Percentiles rank a stretch among this genome's conserved stretches.
Evolutionary conservation across 2,329 filamentous ascomycete genomes (phyloP).

Genomic region (Lasiodiplodia gonubiensis): DNA sequence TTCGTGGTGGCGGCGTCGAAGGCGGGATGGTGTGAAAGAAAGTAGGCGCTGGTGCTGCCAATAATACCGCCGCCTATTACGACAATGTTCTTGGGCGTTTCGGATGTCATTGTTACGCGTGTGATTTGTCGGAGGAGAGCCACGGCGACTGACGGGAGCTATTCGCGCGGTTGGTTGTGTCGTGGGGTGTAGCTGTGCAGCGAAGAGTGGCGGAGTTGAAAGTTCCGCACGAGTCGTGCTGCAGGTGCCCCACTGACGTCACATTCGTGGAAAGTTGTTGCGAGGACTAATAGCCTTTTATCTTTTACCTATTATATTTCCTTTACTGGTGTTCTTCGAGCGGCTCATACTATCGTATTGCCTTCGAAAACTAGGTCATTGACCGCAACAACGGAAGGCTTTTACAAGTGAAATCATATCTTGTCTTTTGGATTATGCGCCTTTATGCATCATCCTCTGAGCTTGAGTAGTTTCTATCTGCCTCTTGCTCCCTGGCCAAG

Average conservation of each 20-base stretch:
- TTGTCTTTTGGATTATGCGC: too few species aligned
- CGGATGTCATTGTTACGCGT: slow-evolving; percentile 17
- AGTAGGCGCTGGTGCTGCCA: slow-evolving; percentile 90
- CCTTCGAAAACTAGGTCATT: too few species aligned
- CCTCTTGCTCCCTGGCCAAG: slow-evolving; percentile 49
- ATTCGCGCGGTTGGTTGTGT: background rate
- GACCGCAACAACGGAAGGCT: too few species aligned
- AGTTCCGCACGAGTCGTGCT: background rate
- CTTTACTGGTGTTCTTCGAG: too few species aligned
- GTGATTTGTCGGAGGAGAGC: slow-evolving; percentile 11
- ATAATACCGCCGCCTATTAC: slow-evolving; percentile 75
- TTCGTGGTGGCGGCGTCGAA: slow-evolving; percentile 77
- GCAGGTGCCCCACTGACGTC: slow-evolving; percentile 17
- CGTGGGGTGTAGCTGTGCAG: background rate
- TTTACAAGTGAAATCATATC: too few species aligned
- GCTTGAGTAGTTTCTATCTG: slow-evolving; percentile 33
- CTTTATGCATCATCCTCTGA: slow-evolving; percentile 5
- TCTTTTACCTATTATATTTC: too few species aligned
- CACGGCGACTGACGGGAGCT: background rate
- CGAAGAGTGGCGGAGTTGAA: slow-evolving; percentile 15
- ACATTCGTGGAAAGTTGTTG: background rate
- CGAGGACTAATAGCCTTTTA: too few species aligned
- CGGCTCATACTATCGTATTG: too few species aligned
- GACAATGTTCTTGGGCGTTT: slow-evolving; percentile 28
- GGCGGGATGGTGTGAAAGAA: slow-evolving; percentile 80